Base-by-base conservation (phyloP, 2,329 filamentous ascomycete genomes). In the Cladosporium colombiae region DNA sequence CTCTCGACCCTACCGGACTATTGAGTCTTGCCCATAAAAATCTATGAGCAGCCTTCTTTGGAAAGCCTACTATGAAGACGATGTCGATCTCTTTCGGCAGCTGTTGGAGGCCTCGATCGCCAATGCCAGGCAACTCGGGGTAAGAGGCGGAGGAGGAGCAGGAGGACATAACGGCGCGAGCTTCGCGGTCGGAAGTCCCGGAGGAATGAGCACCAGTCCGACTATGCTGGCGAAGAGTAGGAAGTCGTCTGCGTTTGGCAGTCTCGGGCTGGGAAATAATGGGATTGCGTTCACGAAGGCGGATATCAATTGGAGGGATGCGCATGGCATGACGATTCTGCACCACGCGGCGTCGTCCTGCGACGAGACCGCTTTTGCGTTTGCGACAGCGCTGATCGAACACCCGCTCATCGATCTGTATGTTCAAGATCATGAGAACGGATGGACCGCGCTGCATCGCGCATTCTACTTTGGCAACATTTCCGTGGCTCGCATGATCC, bases 41-140 rank as follows among this genome's bases (percentile, higher is more conserved):
- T 71, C 65, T 66, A 95, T 98, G 94, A 98, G 92, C 89, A 90
- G 93, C 84, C 87, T 91, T 87, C 88, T 99, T 80, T 97, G 94
- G 94, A 93, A 93, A 86, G 92, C 88, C 79, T 98, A 94, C 79
- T 90, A 96, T 84, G 91, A 97, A 88, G 91, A 97, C 86, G 93
- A 99, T 88, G 91, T 97, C 88, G 93, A 96, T 79, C 88, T 84
- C 77, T 98, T 99, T 86, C 90, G 91, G 82, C 90, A 90, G 83
- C 87, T 96, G 77, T 86, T 99, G 86, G 89, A 89, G 76, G 88
- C 87, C 78, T 85, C 89, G 80, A 84, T 85, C 76, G 85, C 83
- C 78, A 85, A 82, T 75, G 76, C 83, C 69, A 86, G 86, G 72
- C 75, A 81, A 66, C 76, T 71, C 52, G 67, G 82, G 67, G 79